Percentiles rank a stretch among this genome's conserved stretches.
Conservation (phyloP, 495 filamentous ascomycete species). For the Aspergillus asperescens region DNA sequence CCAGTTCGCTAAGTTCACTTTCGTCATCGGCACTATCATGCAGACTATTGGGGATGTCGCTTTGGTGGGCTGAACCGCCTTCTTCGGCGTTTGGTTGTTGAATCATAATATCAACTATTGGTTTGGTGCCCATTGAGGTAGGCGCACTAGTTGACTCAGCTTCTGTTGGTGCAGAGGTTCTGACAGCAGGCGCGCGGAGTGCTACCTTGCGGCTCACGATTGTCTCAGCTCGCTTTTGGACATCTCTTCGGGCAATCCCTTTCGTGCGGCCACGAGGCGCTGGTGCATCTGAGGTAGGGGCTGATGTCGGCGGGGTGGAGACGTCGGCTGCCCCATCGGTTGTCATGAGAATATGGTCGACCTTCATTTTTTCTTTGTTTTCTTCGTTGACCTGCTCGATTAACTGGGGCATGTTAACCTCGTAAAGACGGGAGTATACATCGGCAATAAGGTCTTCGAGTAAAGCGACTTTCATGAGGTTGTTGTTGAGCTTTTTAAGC, state of each 20-base stretch:
- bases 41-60: slow-evolving; percentile 52
- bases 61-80: slow-evolving; percentile 24
- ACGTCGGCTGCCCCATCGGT: slow-evolving; percentile 34
- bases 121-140: slow-evolving; percentile 15
- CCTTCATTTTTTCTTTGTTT: slow-evolving; percentile 52
- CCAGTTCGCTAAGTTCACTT: slow-evolving; percentile 70
- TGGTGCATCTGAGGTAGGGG: slow-evolving; percentile 37
- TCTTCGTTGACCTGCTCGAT: slow-evolving; percentile 46
- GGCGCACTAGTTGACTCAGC: slow-evolving; percentile 16
- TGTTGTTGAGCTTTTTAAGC: slow-evolving; percentile 83
- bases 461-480: slow-evolving; percentile 72
- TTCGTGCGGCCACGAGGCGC: slow-evolving; percentile 49
- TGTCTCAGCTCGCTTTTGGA: slow-evolving; percentile 58
- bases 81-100: slow-evolving; percentile 16
- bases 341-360: slow-evolving; percentile 51
- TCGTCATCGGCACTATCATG: slow-evolving; percentile 77
- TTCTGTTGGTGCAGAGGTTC: slow-evolving; percentile 24
- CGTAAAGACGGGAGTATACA: slow-evolving; percentile 76
- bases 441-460: slow-evolving; percentile 91
- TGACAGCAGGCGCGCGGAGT: slow-evolving; percentile 29
- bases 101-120: slow-evolving; percentile 11
- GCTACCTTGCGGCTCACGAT: slow-evolving; percentile 43
- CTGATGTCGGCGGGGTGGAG: slow-evolving; percentile 31
- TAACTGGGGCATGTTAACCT: slow-evolving; percentile 45
- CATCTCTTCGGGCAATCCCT: slow-evolving; percentile 58